Evolutionary conservation across 1,139 yeast species (phyloP), one percentile per base, ranked within the genome.

Genomic region (Nakaseomyces kungkrabaensis): DNA sequence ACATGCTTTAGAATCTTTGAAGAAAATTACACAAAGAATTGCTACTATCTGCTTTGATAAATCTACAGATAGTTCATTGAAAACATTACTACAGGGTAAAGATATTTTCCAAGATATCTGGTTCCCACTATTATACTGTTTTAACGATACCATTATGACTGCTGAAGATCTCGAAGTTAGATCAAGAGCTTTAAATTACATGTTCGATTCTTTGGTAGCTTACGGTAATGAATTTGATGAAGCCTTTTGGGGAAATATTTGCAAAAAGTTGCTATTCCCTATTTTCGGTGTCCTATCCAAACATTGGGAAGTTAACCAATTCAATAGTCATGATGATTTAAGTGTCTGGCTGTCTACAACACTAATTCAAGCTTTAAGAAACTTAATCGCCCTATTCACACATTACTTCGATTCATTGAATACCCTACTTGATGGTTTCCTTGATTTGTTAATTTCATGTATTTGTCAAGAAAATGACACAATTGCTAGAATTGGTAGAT

Each of bases 321-420:
- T 79, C 58, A 82, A 80, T 53, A 71, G 76, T 46, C 84, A 80
- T 56, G 98, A 92, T 64, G 92, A 85, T 56, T 69, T 89, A 59
- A 86, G 96, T 41, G 95, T 94, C 17, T 94, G 98, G 98, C 72
- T 92, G 49, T 88, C 97, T 0, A 90, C 98, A 0, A 94, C 98
- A 0, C 77, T 94, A 68, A 89, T 94, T 52, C 98, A 94, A 68
- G 98, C 97, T 0, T 73, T 94, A 62, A 80, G 95, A 65, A 87
- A 88, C 61, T 79, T 90, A 84, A 82, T 92, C 57, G 82, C 86
- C 0, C 72, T 94, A 52, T 84, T 90, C 61, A 78, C 90, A 0
- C 85, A 82, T 55, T 90, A 85, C 67, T 92, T 88, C 66, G 83
- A 76, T 36, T 77, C 82, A 2, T 76, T 92, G 61, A 82, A 82